Evolutionary conservation across 176 grass and related monocot species (phyloP), one percentile per base, ranked within the genome.

Genomic region (Carex littledalei): DNA sequence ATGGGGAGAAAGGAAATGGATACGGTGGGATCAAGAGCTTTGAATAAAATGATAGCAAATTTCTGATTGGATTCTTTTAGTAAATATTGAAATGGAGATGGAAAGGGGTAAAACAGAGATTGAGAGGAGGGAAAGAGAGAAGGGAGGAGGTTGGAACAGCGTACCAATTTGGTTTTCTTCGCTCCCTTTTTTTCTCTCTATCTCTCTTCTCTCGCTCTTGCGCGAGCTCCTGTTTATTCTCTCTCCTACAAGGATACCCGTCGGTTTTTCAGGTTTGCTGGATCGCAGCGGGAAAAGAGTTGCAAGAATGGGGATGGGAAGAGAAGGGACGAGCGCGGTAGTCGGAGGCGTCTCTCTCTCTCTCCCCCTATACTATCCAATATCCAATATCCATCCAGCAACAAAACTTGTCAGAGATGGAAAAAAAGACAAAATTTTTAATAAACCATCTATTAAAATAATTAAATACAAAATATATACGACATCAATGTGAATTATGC

Each of bases 261-360:
- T 63, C 16, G 69, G 69, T 83, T 89, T 47, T 84, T 66, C 86
- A 58, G 60, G 81, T 87, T 78, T 74, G 70, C 13, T 63, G 81
- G 83, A 32, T 49, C 58, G 21, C 74, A 50, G 2, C 47, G 10
- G 47, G 10, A 58, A 67, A 70, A n/a, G 37, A 67, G 60, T 45
- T 57, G 18, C 59, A 24, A 20, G 31, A 61, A 18, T 31, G 47
- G 26, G 11, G 83, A 37, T 59, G 29, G 49, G 60, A 88, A 75
- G 47, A 75, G 22, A 85, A 78, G 73, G 84, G 81, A 86, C 53
- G 83, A 67, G 78, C 92, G 90, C 86, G 60, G 22, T 86, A 88
- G 43, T 76, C 92, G 92, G 34, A 66, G 50, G 31, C 66, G 18
- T 6, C 20, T 15, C 15, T 82, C 80, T 82, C 37, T 82, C 79